Base-by-base conservation (phyloP, 2,329 filamentous ascomycete genomes). In the Madurella fahalii region DNA sequence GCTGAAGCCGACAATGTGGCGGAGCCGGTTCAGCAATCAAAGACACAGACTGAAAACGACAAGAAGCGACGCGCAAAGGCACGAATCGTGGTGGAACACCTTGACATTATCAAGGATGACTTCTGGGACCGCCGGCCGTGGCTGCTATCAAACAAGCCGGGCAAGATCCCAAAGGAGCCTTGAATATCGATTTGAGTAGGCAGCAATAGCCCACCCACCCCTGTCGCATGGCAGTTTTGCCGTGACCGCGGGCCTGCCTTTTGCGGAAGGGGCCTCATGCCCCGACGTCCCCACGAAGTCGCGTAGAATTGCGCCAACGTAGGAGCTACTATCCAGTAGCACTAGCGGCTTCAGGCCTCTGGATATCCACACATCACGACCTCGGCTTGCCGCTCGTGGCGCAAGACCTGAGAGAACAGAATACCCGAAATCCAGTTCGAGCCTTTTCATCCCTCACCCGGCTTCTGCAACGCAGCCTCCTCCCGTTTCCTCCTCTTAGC, bases 41-140 rank as follows among this genome's bases (percentile, higher is more conserved):
- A 87, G 67, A 88, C 86, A n/a, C 90, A 95, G 65, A 74, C 79
- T 17, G 90, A 96, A 54, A 95, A 88, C 64, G 85, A 95, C 59
- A 86, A 79, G 67, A 97, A 96, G 75, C 80, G 84, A 59, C 81
- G 87, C 51, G 79, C 82, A 56, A 96, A 96, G 70, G 92, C 91
- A 1, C 80, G 80, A 49, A 85, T 99, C 44, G 82, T 89, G 37
- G 79, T 95, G 39, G 86, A 92, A 67, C 91, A 97, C 74, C 73
- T 94, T 56, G 94, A 99, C 72, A 89, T 99, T 64, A 97, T 99
- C 72, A 91, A 88, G 64, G 90, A 97, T 70, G 88, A 90, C 3
- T 99, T 99, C 68, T 99, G 94, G 94, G 80, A 90, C 60, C 80
- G 79, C 64, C 79, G 92, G 67, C 91, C 92, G 1, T 97, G 92